phyloP scores from a whole-genome alignment of 306 rosid genomes.

The Quercus berberidifolia region DNA sequence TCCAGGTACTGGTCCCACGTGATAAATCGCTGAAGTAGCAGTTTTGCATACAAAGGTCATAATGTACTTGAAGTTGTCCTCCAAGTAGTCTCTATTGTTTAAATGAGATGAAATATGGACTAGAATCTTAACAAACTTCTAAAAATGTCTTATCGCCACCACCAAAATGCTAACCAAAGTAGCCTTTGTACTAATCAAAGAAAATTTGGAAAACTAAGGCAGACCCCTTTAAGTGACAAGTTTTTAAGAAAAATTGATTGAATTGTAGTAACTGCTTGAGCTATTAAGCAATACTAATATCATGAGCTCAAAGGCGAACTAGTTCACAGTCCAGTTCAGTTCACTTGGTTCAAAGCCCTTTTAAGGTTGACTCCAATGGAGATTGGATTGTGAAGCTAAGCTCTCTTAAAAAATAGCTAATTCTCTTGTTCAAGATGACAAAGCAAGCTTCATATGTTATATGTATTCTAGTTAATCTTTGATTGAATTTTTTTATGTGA shows the following conservation, averaged over 20 bases:
- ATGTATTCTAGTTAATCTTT: slow-evolving; percentile 16
- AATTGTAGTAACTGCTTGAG: neutral
- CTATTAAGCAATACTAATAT: slow-evolving; percentile 19
- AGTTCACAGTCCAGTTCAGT: slow-evolving; percentile 14
- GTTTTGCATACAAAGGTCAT: slow-evolving; percentile 62
- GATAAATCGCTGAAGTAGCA: slow-evolving; percentile 81
- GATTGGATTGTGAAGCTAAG: slow-evolving; percentile 6
- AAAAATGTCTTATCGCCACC: no score
- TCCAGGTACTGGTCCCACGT: slow-evolving; percentile 82
- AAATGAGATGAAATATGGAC: slow-evolving; percentile 20
- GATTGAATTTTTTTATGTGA: slow-evolving; percentile 31
- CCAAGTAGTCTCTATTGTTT: slow-evolving; percentile 52
- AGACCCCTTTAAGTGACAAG: slow-evolving; percentile 10
- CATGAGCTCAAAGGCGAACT: slow-evolving; percentile 20
- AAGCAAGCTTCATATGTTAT: slow-evolving; percentile 52
- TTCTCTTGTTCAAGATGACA: slow-evolving; percentile 55
- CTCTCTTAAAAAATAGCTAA: slow-evolving; percentile 20
- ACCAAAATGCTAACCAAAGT: no score
- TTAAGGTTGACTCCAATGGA: slow-evolving; percentile 30
- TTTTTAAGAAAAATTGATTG: slow-evolving; percentile 5
- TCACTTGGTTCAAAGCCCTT: slow-evolving; percentile 32
- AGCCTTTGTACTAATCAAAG: neutral
- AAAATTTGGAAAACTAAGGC: slow-evolving; percentile 20
- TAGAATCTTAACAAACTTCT: neutral
- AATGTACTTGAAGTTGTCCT: slow-evolving; percentile 52